These are phyloP conservation scores for Singerocomus inundabilis DNA, from an alignment of 1,284 basidiomycete species.

Conservation along the genomic window DNA sequence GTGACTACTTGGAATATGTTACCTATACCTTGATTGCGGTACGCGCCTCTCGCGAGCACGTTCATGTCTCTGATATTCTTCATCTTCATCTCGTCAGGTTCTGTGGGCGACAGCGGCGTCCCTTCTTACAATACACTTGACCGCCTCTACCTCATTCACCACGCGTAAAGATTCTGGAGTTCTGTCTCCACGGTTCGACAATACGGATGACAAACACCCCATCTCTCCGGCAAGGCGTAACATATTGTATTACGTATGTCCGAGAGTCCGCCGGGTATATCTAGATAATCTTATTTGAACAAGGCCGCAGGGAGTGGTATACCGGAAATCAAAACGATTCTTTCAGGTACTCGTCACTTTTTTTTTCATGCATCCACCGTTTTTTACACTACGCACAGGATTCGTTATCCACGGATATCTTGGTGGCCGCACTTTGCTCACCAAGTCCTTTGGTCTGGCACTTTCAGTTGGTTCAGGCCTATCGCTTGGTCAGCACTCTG, in stretches of 20 bases:
- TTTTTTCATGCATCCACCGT: background rate
- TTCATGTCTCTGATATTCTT: background rate
- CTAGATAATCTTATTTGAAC: constrained; percentile 18
- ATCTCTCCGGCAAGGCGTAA: constrained; percentile 51
- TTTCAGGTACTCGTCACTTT: constrained; percentile 61
- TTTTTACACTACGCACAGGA: constrained; percentile 42
- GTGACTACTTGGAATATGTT: constrained; percentile 62
- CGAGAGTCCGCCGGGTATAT: constrained; percentile 4
- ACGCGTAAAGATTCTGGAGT: constrained; percentile 85
- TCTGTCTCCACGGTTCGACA: constrained; percentile 50
- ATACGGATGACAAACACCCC: constrained; percentile 26
- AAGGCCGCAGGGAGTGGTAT: constrained; percentile 95
- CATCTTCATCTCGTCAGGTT: constrained; percentile 45
- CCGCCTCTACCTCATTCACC: constrained; percentile 84
- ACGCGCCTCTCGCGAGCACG: constrained; percentile 29
- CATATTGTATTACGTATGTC: constrained; percentile 78
- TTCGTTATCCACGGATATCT: constrained; percentile 98
- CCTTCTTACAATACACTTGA: constrained; percentile 82
- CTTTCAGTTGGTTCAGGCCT: constrained; percentile 90
- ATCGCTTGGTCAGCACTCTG: constrained; percentile 59
- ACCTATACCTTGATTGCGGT: constrained; percentile 81
- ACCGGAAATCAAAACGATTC: constrained; percentile 95
- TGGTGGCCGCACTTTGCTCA: constrained; percentile 84
- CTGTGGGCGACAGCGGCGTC: constrained; percentile 70
- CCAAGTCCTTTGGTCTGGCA: constrained; percentile 89